Base-by-base conservation (phyloP, 2,329 filamentous ascomycete genomes). In the Neonectria coccinea region DNA sequence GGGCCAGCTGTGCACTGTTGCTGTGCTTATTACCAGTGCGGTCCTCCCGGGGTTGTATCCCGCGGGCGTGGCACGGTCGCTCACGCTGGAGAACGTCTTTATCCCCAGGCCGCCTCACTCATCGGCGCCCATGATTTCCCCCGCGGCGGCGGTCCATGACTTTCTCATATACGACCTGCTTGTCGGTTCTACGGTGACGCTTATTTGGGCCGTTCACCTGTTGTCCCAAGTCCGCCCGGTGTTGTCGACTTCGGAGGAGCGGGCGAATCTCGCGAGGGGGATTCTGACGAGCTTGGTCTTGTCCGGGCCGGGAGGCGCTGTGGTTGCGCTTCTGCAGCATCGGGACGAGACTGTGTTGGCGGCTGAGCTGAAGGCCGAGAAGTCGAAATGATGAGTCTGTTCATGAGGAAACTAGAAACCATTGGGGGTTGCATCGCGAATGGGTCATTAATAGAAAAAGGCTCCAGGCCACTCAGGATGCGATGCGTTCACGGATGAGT, bases 101-200 rank as follows among this genome's bases (percentile, higher is more conserved):
- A 3, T 69, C 2, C 74, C 74, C 2, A 67, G 63, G 1, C 14
- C 56, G 6, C 68, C 68, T 5, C 72, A 74, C 53, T 64, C 70
- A 0, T 58, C 58, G 16, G 29, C 50, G 2, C 67, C 63, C 2
- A 72, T 73, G 70, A 47, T 45, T 4, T 69, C 67, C 0, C 55
- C 71, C 5, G 68, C 61, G 3, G 42, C 59, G 1, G 71, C 68
- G 0, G 61, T 70, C 2, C 73, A 73, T 12, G 69, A 71, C 12
- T 74, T 74, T 41, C 53, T 75, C n/a, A 56, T 62, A n/a, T 76
- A 71, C 20, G 74, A 75, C n/a, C 44, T 75, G 9, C 68, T 65
- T 5, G 45, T 57, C 2, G 74, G 74, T 0, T 70, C 71, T 20
- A 27, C 62, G 1, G 69, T 69, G 0, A 48, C 36, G 0, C 27